These are phyloP conservation scores for Dothidotthia symphoricarpi DNA, from an alignment of 2,329 filamentous ascomycete species.

Conservation along the genomic window DNA sequence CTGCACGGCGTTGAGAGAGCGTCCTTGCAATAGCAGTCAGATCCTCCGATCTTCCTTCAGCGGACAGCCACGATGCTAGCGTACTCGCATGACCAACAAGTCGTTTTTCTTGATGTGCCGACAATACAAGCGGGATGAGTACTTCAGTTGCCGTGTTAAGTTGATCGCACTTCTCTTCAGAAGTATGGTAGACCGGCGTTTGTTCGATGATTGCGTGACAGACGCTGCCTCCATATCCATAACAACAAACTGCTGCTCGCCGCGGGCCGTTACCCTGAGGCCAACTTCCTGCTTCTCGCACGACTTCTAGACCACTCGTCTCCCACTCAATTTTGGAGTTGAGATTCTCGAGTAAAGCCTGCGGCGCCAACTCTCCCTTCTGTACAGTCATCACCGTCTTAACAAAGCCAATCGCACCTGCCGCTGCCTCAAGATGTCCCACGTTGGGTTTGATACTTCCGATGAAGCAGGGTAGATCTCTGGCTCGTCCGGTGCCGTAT, in stretches of 20 bases:
- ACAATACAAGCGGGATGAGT: conserved; percentile 22
- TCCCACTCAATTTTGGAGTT: conserved; percentile 35
- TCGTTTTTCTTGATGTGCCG: conserved; percentile 37
- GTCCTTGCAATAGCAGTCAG: conserved; percentile 26
- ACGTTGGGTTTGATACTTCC: conserved; percentile 40
- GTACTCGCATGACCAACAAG: conserved; percentile 18
- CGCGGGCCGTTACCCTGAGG: conserved; percentile 20
- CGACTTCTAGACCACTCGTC: conserved; percentile 7
- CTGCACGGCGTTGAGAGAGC: conserved; percentile 33
- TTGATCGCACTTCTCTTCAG: no score
- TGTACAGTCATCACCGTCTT: conserved; percentile 43
- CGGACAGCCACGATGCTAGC: conserved; percentile 25
- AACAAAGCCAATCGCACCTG: conserved; percentile 39
- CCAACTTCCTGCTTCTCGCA: conserved; percentile 10
- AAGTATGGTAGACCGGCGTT: no score
- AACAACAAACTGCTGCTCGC: conserved; percentile 48
- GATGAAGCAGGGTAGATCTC: conserved; percentile 6
- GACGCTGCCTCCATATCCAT: conserved; percentile 47
- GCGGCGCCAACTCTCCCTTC: conserved; percentile 33
- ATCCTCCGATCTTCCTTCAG: conserved; percentile 12
- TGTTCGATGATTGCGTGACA: conserved; percentile 46
- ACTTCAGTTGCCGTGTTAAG: no score
- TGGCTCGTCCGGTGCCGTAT: conserved; percentile 6
- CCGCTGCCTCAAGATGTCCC: conserved; percentile 44
- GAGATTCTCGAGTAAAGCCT: conserved; percentile 25